Conservation (phyloP, 768 basidiomycete species). For the Trametes meyenii region DNA sequence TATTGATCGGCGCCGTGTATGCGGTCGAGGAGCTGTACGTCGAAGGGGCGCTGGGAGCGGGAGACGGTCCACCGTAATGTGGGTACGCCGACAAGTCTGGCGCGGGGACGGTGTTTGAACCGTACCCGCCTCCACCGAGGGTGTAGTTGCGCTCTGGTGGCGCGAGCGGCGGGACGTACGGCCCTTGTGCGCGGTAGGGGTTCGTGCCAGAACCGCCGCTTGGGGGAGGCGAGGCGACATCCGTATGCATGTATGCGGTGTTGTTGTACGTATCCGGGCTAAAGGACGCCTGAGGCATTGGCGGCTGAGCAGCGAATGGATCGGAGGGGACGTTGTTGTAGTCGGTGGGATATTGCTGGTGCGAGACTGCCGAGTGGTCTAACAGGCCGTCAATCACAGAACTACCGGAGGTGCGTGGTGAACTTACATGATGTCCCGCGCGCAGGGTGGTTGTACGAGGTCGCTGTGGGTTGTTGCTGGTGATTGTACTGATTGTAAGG, state of each 20-base stretch:
- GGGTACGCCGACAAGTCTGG: constrained; percentile 22
- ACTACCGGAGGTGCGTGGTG: neutral
- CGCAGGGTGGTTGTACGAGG: constrained; percentile 55
- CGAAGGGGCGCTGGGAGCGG: constrained; percentile 21
- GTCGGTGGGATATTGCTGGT: constrained; percentile 50
- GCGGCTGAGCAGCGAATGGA: constrained; percentile 44
- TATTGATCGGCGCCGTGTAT: constrained; percentile 42
- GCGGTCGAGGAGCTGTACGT: constrained; percentile 30
- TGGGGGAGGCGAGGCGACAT: constrained; percentile 11
- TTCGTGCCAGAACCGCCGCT: constrained; percentile 19
- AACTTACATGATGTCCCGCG: constrained; percentile 58
- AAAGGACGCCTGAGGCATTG: constrained; percentile 34
- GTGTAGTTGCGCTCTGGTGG: constrained; percentile 55
- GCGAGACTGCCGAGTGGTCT: constrained; percentile 60
- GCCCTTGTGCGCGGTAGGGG: constrained; percentile 17
- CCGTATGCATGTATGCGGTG: constrained; percentile 28
- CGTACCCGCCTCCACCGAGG: constrained; percentile 60
- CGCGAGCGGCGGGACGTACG: constrained; percentile 14
- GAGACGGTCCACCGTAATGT: constrained; percentile 25
- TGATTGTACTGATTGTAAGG: constrained; percentile 35
- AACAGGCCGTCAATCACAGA: neutral
- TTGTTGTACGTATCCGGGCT: constrained; percentile 46
- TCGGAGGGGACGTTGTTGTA: constrained; percentile 46
- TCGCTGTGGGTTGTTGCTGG: constrained; percentile 33
- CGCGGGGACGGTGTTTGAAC: constrained; percentile 42